Evolutionary conservation across 2,329 filamentous ascomycete genomes (phyloP), one percentile per base, ranked within the genome.

Genomic region (Phialophora verrucosa): DNA sequence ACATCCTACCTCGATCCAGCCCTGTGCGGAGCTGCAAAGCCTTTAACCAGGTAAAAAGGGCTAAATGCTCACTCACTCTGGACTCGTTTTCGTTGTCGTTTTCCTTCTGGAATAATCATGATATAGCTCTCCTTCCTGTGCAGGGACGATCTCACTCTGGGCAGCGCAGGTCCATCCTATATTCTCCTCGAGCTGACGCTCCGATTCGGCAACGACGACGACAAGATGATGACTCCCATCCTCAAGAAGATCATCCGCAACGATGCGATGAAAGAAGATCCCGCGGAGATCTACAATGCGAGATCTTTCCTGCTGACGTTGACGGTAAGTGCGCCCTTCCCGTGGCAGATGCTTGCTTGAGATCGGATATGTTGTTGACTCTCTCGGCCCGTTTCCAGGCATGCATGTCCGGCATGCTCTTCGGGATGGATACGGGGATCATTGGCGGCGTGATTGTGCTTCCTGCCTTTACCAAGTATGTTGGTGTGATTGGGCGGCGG

Each of bases 321-420:
- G 23, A 31, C 29, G 47, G n/a, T 56, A 63, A n/a, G 23, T 49
- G 4, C 11, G 3, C 11, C 20, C 29, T n/a, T 32, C 17, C 62
- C 14, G 58, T 47, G 17, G 31, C n/a, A 29, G 29, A 6, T 27
- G 29, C 29, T 29, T 29, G 29, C 50, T 6, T 54, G 17, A 14
- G 20, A 23, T 0, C 12, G 12, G 25, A 27, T 27, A 27, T 27
- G 27, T 3, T 27, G 27, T 12, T 35, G 20, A 47, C 59, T 17
- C 58, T 29, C 23, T n/a, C 17, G 54, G n/a, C 31, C 12, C 47
- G 27, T 4, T 27, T 4, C 7, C 53, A 79, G 78, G 82, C 87
- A 50, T 90, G 88, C 76, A 91, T 90, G 66, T 89, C 89, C 67
- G 89, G 88, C 62, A 87, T 86, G 82, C 82, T 89, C 58, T 90